These are phyloP conservation scores for Pseudocercospora fijiensis DNA, from an alignment of 2,329 filamentous ascomycete genomes.

Conservation along the genomic window DNA sequence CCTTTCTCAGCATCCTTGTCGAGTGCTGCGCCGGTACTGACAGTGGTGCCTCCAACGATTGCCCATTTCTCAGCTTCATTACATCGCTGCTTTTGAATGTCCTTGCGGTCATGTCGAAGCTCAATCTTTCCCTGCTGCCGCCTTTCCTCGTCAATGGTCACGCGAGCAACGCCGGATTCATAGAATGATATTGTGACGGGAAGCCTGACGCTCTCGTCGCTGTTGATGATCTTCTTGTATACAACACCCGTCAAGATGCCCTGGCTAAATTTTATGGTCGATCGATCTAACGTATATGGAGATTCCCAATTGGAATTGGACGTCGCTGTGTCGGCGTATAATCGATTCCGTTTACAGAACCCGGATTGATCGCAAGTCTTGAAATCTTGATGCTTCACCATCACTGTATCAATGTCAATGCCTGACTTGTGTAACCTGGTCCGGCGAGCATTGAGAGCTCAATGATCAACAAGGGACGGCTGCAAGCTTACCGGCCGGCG, in stretches of 20 bases:
- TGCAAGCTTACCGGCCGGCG: slow-evolving; percentile 60
- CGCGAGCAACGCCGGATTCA: slow-evolving; percentile 80
- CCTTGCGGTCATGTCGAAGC: slow-evolving; percentile 77
- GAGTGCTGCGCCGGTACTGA: slow-evolving; percentile 70
- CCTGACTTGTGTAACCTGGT: background rate
- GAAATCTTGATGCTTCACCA: slow-evolving; percentile 95
- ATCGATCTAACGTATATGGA: slow-evolving; percentile 73
- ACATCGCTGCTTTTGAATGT: slow-evolving; percentile 80
- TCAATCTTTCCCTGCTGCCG: slow-evolving; percentile 85
- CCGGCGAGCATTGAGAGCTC: slow-evolving; percentile 3
- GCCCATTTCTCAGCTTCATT: slow-evolving; percentile 87
- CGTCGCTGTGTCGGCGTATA: slow-evolving; percentile 75
- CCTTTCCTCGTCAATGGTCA: slow-evolving; percentile 89
- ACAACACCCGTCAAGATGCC: slow-evolving; percentile 77
- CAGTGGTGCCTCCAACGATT: slow-evolving; percentile 74
- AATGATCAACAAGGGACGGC: background rate
- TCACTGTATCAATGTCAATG: slow-evolving; percentile 51
- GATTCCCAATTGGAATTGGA: slow-evolving; percentile 69
- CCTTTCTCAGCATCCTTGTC: slow-evolving; percentile 64
- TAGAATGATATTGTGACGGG: slow-evolving; percentile 86
- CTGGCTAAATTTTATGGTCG: slow-evolving; percentile 72
- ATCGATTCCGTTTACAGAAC: slow-evolving; percentile 94
- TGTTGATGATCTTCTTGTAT: slow-evolving; percentile 70
- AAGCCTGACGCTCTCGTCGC: slow-evolving; percentile 69
- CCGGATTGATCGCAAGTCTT: slow-evolving; percentile 95